Evolutionary conservation across 2,329 filamentous ascomycete genomes (phyloP).

Genomic region (Bipolaris sorokiniana): DNA sequence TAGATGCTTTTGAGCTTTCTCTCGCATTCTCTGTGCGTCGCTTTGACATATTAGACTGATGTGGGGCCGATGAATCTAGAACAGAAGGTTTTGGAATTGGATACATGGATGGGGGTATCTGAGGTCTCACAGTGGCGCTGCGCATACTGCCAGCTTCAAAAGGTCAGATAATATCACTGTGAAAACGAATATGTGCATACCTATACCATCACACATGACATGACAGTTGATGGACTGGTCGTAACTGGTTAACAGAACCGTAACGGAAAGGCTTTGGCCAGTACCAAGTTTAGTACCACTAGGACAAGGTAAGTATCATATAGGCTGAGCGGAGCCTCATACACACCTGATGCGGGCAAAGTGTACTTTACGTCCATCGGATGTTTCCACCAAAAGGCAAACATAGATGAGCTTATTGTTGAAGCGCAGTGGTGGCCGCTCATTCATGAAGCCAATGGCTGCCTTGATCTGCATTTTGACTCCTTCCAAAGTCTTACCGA

Average conservation of each 20-base stretch:
- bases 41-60: conserved; percentile 39
- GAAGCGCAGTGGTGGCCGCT: conserved; percentile 66
- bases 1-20: conserved; percentile 14
- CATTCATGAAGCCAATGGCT: conserved; percentile 74
- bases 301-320: conserved; percentile 41
- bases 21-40: conserved; percentile 31
- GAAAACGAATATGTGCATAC: conserved; percentile 43
- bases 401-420: conserved; percentile 69
- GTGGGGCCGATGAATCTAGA: conserved; percentile 21
- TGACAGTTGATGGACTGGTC: conserved; percentile 69
- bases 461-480: conserved; percentile 69
- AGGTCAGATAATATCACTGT: conserved; percentile 9
- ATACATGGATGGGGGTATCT: conserved; percentile 57
- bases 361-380: conserved; percentile 71
- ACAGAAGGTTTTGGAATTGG: conserved; percentile 32
- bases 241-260: conserved; percentile 59
- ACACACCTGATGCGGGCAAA: conserved; percentile 65
- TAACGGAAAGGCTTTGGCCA: conserved; percentile 66
- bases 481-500: conserved; percentile 42
- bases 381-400: conserved; percentile 75
- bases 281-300: conserved; percentile 70
- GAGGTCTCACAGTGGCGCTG: conserved; percentile 59
- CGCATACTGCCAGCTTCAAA: conserved; percentile 62
- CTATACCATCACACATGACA: conserved; percentile 85
- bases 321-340: background rate